Base-by-base conservation (phyloP, 78 protist genomes). In the Diacronema lutheri region DNA sequence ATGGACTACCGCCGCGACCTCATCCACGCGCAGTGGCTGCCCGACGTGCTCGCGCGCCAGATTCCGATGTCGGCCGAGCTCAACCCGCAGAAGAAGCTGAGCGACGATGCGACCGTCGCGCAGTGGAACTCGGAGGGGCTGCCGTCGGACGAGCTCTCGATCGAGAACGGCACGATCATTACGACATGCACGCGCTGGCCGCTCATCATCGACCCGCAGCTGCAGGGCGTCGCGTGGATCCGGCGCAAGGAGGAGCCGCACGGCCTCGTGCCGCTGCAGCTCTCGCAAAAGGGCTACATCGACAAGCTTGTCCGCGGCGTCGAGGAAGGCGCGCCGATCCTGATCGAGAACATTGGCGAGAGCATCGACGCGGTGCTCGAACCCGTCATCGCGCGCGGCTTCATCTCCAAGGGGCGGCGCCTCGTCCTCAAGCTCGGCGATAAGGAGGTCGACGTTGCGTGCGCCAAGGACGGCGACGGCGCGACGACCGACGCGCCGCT, bases 171-270 rank as follows among this genome's bases (percentile, higher is more conserved):
- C 20, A 86, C 88, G 25, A 90, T 90, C 57, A 20, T 81, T 29
- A 40, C 76, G 7, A 21, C 4, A 25, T 86, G 92, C 29, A 73
- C 78, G 61, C 96, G 97, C 46, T 93, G 93, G 93, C 97, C 98
- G 57, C 93, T 96, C 35, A 84, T 94, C 56, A 88, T 96, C 60
- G 98, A 96, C 65, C 98, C 98, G 38, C 98, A 96, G 94, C 88
- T 90, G 41, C 95, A 93, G 84, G 95, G 92, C 72, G 44, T 88
- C 37, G 60, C 44, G 44, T 93, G 95, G 87, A 84, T 84, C 40
- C 0, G 0, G 7, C 23, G 31, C 40, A 79, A 57, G 64, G 68
- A 84, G 65, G 90, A 83, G 69, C 20, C 20, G 14, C 21, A 38
- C 29, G 90, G 83, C 61, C 71, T 92, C 25, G n/a, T 41, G 69